Evolutionary conservation across 1,284 basidiomycete genomes (phyloP).

Genomic region (Ganoderma lingzhi): DNA sequence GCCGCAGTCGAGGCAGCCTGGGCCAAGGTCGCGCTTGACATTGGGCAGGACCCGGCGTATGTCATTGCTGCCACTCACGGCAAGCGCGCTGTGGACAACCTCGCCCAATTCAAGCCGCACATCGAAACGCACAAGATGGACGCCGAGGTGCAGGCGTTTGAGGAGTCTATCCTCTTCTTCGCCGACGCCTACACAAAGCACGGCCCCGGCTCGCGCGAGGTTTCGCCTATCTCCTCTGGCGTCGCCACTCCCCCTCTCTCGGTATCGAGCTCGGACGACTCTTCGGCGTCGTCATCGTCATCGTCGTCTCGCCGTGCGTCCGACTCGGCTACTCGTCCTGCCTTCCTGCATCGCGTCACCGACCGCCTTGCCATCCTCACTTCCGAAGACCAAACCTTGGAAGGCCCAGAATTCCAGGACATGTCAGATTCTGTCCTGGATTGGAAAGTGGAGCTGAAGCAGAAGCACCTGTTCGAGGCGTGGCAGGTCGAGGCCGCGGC

Average conservation of each 20-base stretch:
- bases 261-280: slow-evolving; percentile 2
- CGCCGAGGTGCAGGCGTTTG: slow-evolving; percentile 66
- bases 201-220: slow-evolving; percentile 47
- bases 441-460: background rate
- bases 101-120: slow-evolving; percentile 48
- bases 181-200: slow-evolving; percentile 69
- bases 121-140: slow-evolving; percentile 55
- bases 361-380: background rate
- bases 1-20: slow-evolving; percentile 82
- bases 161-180: slow-evolving; percentile 74
- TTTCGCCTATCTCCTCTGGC: slow-evolving; percentile 38
- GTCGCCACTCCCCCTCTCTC: slow-evolving; percentile 28
- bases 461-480: slow-evolving; percentile 2
- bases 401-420: background rate
- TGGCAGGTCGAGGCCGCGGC: slow-evolving; percentile 63
- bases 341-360: background rate
- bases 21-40: slow-evolving; percentile 76
- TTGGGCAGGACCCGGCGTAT: slow-evolving; percentile 68
- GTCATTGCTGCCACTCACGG: slow-evolving; percentile 80
- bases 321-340: background rate
- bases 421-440: background rate
- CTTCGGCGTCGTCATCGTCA: background rate
- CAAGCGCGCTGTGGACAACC: slow-evolving; percentile 57
- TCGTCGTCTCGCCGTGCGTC: background rate
- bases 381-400: background rate